A percentile compares a stretch with the other conserved stretches of the same genome.
These are phyloP conservation scores for Alloascoidea africana DNA, from an alignment of 805 yeast genomes.

Conservation along the genomic window DNA sequence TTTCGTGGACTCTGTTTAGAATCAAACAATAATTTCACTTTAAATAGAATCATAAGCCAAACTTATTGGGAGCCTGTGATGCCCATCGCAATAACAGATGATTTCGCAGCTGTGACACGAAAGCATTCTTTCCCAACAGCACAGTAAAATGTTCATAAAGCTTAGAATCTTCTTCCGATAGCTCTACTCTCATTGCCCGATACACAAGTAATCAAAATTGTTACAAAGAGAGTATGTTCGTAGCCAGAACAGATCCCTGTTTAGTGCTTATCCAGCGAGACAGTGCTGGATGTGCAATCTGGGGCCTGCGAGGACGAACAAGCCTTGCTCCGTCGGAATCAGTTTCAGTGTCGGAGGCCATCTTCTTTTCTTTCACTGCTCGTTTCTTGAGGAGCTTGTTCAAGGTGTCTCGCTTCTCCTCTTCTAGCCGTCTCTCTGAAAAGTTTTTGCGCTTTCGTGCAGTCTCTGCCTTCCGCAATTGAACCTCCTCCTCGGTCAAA, in stretches of 20 bases:
- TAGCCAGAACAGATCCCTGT: not conserved
- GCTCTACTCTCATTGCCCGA: too few relatives aligned
- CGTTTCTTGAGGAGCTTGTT: constrained; percentile 75
- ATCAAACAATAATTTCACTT: too few relatives aligned
- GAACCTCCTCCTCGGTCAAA: constrained; percentile 73
- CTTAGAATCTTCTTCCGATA: too few relatives aligned
- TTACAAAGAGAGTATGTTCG: too few relatives aligned
- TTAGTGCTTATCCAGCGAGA: not conserved
- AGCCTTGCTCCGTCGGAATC: not conserved
- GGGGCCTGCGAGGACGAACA: not conserved
- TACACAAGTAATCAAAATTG: too few relatives aligned
- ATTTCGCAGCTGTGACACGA: too few relatives aligned
- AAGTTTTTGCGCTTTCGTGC: constrained; percentile 82
- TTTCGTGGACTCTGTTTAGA: too few relatives aligned
- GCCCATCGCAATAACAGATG: too few relatives aligned
- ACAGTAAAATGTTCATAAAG: too few relatives aligned
- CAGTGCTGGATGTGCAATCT: not conserved
- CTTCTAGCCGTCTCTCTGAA: constrained; percentile 70
- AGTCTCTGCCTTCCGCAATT: constrained; percentile 68
- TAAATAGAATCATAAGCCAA: too few relatives aligned
- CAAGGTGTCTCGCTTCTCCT: constrained; percentile 84
- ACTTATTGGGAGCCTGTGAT: too few relatives aligned
- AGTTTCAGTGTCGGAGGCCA: not conserved
- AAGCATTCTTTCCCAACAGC: too few relatives aligned
- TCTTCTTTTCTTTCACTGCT: constrained; percentile 23